Evolutionary conservation across 2,329 filamentous ascomycete species (phyloP).

Genomic region (Dryadomyces quercivorus): DNA sequence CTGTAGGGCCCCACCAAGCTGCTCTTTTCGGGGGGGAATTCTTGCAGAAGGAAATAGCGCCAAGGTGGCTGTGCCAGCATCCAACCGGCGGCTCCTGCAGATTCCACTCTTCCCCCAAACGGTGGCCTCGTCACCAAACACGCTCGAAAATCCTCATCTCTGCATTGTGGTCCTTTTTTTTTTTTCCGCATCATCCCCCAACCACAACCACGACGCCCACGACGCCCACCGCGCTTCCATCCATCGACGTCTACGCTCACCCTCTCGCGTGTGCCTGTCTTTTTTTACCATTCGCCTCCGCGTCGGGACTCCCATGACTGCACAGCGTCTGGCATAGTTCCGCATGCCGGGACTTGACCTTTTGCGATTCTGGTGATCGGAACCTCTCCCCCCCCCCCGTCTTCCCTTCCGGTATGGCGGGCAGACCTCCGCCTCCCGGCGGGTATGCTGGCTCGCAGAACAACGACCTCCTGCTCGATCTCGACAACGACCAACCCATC

Average conservation of each 20-base stretch:
- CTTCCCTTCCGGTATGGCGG: conserved; percentile 36
- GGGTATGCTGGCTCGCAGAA: conserved; percentile 33
- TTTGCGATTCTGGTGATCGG: conserved; percentile 12
- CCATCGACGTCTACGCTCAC: background rate
- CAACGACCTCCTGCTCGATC: conserved; percentile 59
- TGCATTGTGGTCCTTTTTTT: background rate
- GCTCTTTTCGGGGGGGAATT: background rate
- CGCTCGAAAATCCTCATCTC: background rate
- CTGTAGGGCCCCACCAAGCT: background rate
- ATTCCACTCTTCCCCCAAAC: conserved; percentile 1
- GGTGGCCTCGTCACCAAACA: conserved; percentile 7
- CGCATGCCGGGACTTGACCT: conserved; percentile 20
- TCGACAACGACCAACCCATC: conserved; percentile 56
- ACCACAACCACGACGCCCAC: background rate
- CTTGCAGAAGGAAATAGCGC: background rate
- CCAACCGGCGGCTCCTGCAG: conserved; percentile 1
- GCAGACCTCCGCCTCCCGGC: conserved; percentile 34
- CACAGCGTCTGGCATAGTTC: conserved; percentile 11
- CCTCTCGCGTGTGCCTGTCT: background rate
- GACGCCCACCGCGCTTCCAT: background rate
- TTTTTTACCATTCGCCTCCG: background rate
- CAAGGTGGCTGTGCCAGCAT: conserved; percentile 11
- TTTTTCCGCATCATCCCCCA: background rate
- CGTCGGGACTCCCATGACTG: conserved; percentile 6
- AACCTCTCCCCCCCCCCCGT: conserved; percentile 23